Evolutionary conservation across 345 rosid genomes (phyloP), one percentile per base, ranked within the genome.

Genomic region (Arabidopsis thaliana): DNA sequence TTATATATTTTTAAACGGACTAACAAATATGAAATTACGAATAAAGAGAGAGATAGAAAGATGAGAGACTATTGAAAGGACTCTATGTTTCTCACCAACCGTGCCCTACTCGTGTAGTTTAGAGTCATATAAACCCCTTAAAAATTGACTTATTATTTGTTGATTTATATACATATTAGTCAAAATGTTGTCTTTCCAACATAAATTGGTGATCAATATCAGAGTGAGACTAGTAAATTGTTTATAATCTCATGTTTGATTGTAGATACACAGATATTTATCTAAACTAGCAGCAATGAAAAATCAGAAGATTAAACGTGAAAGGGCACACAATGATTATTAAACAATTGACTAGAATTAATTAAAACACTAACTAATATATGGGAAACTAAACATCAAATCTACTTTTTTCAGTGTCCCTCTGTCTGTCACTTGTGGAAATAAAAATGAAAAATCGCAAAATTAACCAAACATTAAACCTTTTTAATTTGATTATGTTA

Each of bases 61-160:
- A 56, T 72, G n/a, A 25, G 55, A 51, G 13, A 63, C 42, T 63
- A 30, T 72, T 63, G 55, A 73, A 23, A 62, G 2, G 77, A 63
- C 77, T 62, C 70, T 63, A 5, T 52, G 77, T 51, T 73, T 73
- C 70, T 74, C 78, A 74, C 78, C 78, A 65, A 65, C 78, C 78
- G 65, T 65, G 71, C 65, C 65, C 58, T 34, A 16, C 65, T 65
- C 72, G 78, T 74, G 78, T 56, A 56, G 16, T 45, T 44, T 7
- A 56, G 28, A 45, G 65, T 65, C 38, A 38, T 34, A 65, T 25
- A 64, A 73, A 53, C 76, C 40, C 14, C 45, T 37, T 1, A 14
- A 73, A 38, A 40, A 55, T 56, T 37, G 9, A 56, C 63, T 41
- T 42, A 64, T 41, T 42, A 64, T 10, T 13, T 42, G 2, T 53